Base-by-base conservation (phyloP, 768 basidiomycete genomes). In the Hericium coralloides region DNA sequence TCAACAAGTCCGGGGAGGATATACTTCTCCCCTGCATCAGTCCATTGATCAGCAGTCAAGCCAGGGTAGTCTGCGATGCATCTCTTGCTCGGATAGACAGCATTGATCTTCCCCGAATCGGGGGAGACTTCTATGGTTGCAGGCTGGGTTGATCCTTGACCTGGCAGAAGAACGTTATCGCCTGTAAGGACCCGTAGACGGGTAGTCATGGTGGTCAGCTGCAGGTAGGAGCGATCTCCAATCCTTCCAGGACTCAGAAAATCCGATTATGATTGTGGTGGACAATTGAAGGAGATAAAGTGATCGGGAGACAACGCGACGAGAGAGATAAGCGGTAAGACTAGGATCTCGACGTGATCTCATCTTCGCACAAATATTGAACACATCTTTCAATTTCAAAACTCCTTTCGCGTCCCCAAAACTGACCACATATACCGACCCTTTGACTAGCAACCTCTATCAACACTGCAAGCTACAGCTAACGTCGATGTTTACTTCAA, bases 1-100 rank as follows among this genome's bases (percentile, higher is more conserved):
- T 83, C 81, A 43, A 83, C 76, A 12, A 82, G 69, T 7, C 81
- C 81, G 1, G 81, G 81, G 0, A 83, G 66, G n/a, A 83, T 66
- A 43, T 68, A 61, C 38, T 72, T 66, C 51, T 74, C 67, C 3
- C 71, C 75, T 6, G 70, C 68, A 57, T 76, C 73, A 12, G 74
- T 56, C 57, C 63, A 70, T 26, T 72, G 63, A 38, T 55, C 60
- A 18, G 69, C 69, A 8, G 45, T 23, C 23, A 69, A 59, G 25
- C 64, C 57, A 4, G 65, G 64, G 25, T 66, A 69, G 18, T 53
- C 56, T 14, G 58, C 50, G 22, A 49, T 49, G 45, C 48, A 39
- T 18, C 66, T 54, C 41, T 59, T 58, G 15, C 62, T 63, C 41
- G 39, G 55, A 45, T 66, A 51, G 50, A 81, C 66, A 38, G 66